A percentile compares a stretch with the other conserved stretches of the same genome.
phyloP scores from a whole-genome alignment of 2,329 filamentous ascomycete species.

The Xylaria digitata region DNA sequence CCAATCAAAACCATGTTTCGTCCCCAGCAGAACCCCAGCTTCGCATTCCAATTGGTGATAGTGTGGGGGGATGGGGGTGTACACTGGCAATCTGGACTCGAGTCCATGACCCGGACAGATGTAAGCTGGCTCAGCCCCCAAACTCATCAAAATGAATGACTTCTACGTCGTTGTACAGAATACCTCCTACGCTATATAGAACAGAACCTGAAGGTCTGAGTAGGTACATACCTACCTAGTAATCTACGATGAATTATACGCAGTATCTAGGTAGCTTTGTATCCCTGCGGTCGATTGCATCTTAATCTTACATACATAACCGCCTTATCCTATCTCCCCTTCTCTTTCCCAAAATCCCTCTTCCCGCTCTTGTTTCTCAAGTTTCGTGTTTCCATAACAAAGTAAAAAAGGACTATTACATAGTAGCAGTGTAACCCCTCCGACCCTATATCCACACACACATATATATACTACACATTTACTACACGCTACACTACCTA shows the following conservation, averaged over 20 bases:
- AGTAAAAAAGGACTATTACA: neutral
- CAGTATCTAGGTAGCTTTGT: too few species aligned
- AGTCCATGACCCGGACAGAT: neutral
- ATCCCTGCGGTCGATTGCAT: neutral
- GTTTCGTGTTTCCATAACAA: neutral
- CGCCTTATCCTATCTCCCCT: neutral
- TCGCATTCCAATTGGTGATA: slow-evolving; percentile 14
- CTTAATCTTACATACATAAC: too few species aligned
- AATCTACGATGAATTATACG: too few species aligned
- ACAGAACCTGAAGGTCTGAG: neutral
- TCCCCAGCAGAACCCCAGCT: neutral
- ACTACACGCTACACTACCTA: neutral
- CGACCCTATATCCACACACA: neutral
- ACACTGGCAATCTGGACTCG: slow-evolving; percentile 8
- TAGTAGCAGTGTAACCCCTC: neutral
- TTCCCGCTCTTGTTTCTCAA: neutral
- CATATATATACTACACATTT: neutral
- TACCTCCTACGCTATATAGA: too few species aligned
- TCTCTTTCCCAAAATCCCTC: neutral
- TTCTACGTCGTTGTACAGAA: neutral
- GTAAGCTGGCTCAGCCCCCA: slow-evolving; percentile 30
- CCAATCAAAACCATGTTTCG: slow-evolving; percentile 22
- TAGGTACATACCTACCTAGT: neutral
- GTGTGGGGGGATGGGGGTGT: too few species aligned
- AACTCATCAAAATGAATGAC: slow-evolving; percentile 5